These are phyloP conservation scores for Microsporum ferrugineum DNA, from an alignment of 2,329 filamentous ascomycete genomes.

Conservation along the genomic window DNA sequence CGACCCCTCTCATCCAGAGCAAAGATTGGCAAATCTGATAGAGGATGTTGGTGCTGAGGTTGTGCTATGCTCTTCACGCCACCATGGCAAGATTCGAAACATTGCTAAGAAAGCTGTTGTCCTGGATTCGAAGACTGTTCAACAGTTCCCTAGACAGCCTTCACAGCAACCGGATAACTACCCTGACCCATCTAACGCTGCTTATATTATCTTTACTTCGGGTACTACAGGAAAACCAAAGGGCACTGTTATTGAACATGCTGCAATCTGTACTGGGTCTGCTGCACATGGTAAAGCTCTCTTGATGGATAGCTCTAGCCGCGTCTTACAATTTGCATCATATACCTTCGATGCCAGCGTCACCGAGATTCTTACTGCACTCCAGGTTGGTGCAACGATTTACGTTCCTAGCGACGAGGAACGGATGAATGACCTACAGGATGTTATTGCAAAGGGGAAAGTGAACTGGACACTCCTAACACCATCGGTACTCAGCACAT, in stretches of 20 bases:
- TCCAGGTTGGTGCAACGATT: constrained; percentile 48
- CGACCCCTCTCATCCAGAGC: constrained; percentile 31
- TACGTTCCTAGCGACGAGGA: constrained; percentile 46
- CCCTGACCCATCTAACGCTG: constrained; percentile 25
- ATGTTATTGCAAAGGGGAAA: constrained; percentile 40
- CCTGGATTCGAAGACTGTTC: constrained; percentile 21
- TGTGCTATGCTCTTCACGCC: constrained; percentile 25
- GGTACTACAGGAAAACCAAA: constrained; percentile 48
- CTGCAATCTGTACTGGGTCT: constrained; percentile 45
- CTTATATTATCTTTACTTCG: constrained; percentile 52
- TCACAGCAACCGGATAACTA: constrained; percentile 11
- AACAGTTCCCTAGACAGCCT: constrained; percentile 19
- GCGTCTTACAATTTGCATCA: constrained; percentile 49
- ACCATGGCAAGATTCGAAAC: constrained; percentile 22
- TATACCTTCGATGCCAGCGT: constrained; percentile 47
- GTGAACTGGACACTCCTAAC: constrained; percentile 48
- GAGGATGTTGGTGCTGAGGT: constrained; percentile 25
- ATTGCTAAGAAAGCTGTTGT: constrained; percentile 21
- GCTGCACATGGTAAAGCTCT: constrained; percentile 42
- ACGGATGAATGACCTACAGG: constrained; percentile 40
- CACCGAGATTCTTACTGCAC: constrained; percentile 43
- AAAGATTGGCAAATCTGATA: constrained; percentile 26
- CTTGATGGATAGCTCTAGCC: constrained; percentile 40
- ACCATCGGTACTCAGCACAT: constrained; percentile 44
- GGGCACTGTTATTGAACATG: constrained; percentile 52